phyloP scores from a whole-genome alignment of 176 grass and related monocot species.

The Oryza glaberrima region DNA sequence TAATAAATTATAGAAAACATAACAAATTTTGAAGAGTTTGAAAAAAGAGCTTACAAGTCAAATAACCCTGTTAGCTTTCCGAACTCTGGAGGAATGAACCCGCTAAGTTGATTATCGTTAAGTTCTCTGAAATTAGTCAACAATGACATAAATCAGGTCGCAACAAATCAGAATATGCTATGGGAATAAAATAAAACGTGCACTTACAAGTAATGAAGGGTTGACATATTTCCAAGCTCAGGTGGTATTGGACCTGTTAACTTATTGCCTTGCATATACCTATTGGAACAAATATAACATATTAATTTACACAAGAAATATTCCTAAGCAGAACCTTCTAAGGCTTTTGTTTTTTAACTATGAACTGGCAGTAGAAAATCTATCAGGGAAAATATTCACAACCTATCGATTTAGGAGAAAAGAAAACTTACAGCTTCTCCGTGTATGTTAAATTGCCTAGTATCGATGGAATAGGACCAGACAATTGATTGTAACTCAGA shows the following conservation, averaged over 20 bases:
- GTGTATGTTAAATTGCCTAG: slow-evolving; percentile 97
- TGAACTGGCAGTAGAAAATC: not conserved
- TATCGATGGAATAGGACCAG: slow-evolving; percentile 82
- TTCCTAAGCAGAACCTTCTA: not conserved
- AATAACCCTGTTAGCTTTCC: slow-evolving; percentile 88
- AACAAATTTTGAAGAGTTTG: not conserved
- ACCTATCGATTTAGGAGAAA: not conserved
- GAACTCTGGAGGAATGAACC: slow-evolving; percentile 87
- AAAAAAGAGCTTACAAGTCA: slow-evolving; percentile 71
- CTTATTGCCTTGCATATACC: slow-evolving; percentile 87
- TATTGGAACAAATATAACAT: slow-evolving; percentile 25
- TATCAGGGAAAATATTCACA: not conserved
- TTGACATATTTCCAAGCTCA: slow-evolving; percentile 93
- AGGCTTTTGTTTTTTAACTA: not conserved
- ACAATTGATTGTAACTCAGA: slow-evolving; percentile 89
- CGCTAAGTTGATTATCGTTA: slow-evolving; percentile 83
- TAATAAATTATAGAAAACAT: not conserved
- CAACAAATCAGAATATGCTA: not conserved
- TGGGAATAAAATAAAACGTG: not conserved
- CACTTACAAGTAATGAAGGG: slow-evolving; percentile 93
- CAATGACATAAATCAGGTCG: not conserved
- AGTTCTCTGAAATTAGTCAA: slow-evolving; percentile 68
- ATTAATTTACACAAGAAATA: slow-evolving; percentile 4
- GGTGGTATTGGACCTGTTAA: slow-evolving; percentile 83
- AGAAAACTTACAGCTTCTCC: slow-evolving; percentile 86